These are phyloP conservation scores for Toxicodendron radicans DNA, from an alignment of 345 rosid genomes.

Conservation along the genomic window DNA sequence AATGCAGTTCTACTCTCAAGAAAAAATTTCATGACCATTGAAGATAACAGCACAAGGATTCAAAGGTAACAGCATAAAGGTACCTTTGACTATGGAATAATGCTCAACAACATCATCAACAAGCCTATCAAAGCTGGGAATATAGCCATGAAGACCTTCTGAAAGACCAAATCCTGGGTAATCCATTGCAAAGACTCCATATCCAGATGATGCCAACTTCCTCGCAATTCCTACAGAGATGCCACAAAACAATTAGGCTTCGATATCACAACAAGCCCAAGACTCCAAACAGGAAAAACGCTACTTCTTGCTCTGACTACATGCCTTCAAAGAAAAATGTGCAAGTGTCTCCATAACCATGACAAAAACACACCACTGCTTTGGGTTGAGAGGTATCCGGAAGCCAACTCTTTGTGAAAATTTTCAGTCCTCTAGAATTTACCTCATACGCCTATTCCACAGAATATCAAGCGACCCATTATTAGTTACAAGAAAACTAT, in stretches of 20 bases:
- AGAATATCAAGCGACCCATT: conserved; percentile 11
- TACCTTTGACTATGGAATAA: conserved; percentile 83
- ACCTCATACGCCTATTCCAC: conserved; percentile 55
- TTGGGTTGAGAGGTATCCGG: conserved; percentile 59
- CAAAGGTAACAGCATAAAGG: background rate
- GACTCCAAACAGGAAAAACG: conserved; percentile 7
- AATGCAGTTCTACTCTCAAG: background rate
- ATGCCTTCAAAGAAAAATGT: conserved; percentile 93
- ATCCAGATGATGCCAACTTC: conserved; percentile 80
- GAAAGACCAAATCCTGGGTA: conserved; percentile 96
- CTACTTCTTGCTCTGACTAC: conserved; percentile 23
- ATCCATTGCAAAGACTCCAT: conserved; percentile 91
- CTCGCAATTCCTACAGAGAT: conserved; percentile 72
- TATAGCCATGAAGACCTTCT: conserved; percentile 85
- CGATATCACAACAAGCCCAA: conserved; percentile 18
- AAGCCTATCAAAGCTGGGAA: conserved; percentile 71
- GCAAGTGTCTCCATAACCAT: conserved; percentile 98
- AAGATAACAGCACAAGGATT: conserved; percentile 11
- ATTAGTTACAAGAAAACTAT: conserved; percentile 5
- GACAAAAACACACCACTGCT: conserved; percentile 81
- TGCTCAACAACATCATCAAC: conserved; percentile 86
- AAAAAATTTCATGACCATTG: background rate
- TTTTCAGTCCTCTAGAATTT: conserved; percentile 85
- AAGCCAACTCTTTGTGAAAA: conserved; percentile 88
- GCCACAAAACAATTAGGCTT: conserved; percentile 14